Evolutionary conservation across 345 rosid species (phyloP).

Genomic region (Nephelium lappaceum): DNA sequence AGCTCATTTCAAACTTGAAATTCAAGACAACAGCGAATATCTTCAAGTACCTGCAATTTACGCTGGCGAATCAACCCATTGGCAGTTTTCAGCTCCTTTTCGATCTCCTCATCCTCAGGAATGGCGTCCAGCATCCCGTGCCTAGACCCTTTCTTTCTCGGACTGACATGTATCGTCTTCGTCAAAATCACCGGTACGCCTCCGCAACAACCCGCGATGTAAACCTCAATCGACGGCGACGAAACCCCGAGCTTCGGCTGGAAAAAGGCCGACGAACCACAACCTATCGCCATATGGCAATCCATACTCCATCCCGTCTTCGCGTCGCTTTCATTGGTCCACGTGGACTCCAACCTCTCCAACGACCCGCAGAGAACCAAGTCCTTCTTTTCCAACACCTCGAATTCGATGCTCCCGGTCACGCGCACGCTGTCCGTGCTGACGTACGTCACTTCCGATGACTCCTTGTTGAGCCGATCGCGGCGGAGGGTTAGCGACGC

Average conservation of each 20-base stretch:
- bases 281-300: conserved; percentile 60
- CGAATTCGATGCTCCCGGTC: conserved; percentile 79
- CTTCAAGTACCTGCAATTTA: conserved; percentile 52
- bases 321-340: conserved; percentile 54
- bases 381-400: conserved; percentile 61
- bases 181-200: conserved; percentile 88
- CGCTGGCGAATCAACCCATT: conserved; percentile 43
- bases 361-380: conserved; percentile 75
- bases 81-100: conserved; percentile 43
- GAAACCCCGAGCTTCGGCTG: conserved; percentile 62
- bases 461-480: conserved; percentile 69
- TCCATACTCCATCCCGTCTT: conserved; percentile 82
- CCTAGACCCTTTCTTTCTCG: conserved; percentile 62
- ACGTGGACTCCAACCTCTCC: conserved; percentile 71
- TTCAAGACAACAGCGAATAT: background rate
- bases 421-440: conserved; percentile 83
- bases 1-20: background rate
- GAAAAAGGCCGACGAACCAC: conserved; percentile 52
- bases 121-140: conserved; percentile 68
- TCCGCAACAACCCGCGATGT: conserved; percentile 83
- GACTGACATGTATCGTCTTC: conserved; percentile 69
- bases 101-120: conserved; percentile 84
- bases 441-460: conserved; percentile 82
- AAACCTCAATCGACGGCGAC: conserved; percentile 80
- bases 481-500: conserved; percentile 68